Evolutionary conservation across 495 filamentous ascomycete species (phyloP), one percentile per base, ranked within the genome.

Genomic region (Trichoderma gamsii): DNA sequence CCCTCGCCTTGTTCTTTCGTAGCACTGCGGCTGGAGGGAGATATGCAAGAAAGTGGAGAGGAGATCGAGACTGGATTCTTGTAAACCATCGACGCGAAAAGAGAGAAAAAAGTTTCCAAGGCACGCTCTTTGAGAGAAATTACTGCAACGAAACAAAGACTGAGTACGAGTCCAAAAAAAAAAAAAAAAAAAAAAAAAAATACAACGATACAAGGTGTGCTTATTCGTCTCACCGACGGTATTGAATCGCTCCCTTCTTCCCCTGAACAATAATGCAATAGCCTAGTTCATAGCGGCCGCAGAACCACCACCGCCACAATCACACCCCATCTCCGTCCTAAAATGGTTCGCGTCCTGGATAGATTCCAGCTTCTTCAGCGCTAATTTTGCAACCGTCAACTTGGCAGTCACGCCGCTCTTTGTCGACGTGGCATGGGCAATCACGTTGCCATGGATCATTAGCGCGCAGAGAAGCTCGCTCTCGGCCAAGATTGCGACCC

Each of bases 371-470:
- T 76, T 71, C 23, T 78, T 70, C 65, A 92, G 69, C 0, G 91
- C 91, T 64, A 82, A 83, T 71, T 90, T 85, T 63, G 90, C 89
- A 4, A 89, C 92, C 51, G 83, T 86, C 18, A 91, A 75, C 75
- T 91, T 93, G 0, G 91, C 92, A 78, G 90, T 86, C 66, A 89
- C 83, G 1, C 83, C 82, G 64, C 87, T 92, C 27, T 66, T 46
- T 9, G 79, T 83, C 0, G 86, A 86, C 46, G 80, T 79, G 0
- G 83, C 87, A 66, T 89, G 81, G 0, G 86, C 87, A 43, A 92
- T 73, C 64, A 91, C 81, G 51, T 84, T 71, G 52, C 86, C 83
- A 72, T 99, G 95, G 8, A 98, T 84, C 73, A 94, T 80, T 23
- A 97, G 83, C 4, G 86, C 92, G 2, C 90, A 90, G 4, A 93